Evolutionary conservation across 78 protist species (phyloP).

Genomic region (Protostelium mycophagum): DNA sequence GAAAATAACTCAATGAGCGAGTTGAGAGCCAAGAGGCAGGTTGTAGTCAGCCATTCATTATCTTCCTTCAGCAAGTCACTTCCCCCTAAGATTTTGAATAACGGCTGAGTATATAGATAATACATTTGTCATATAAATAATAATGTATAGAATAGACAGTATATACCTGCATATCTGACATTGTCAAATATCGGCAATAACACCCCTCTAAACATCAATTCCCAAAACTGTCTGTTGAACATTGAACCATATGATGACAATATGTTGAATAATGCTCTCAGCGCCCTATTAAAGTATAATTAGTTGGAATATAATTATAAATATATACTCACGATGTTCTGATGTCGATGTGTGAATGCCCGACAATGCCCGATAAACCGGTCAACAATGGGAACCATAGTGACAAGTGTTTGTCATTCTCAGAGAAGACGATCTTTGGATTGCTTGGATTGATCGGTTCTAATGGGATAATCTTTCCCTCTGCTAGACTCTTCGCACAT

Average conservation of each 20-base stretch:
- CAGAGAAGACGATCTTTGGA: slow-evolving; percentile 29
- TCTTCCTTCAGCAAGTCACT: slow-evolving; percentile 41
- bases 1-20: slow-evolving; percentile 51
- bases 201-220: slow-evolving; percentile 81
- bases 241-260: slow-evolving; percentile 50
- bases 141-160: too few species aligned
- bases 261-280: slow-evolving; percentile 65
- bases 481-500: slow-evolving; percentile 52
- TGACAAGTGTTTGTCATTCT: slow-evolving; percentile 46
- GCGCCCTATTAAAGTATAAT: slow-evolving; percentile 17
- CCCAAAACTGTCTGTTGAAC: slow-evolving; percentile 76
- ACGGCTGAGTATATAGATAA: too few species aligned
- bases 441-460: slow-evolving; percentile 4
- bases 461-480: slow-evolving; percentile 50
- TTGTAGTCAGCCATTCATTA: slow-evolving; percentile 49
- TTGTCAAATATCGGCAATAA: slow-evolving; percentile 88
- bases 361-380: slow-evolving; percentile 52
- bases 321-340: slow-evolving; percentile 34
- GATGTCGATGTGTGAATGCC: slow-evolving; percentile 44
- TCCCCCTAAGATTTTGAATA: too few species aligned
- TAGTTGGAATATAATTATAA: background rate
- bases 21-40: slow-evolving; percentile 64
- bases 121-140: too few species aligned
- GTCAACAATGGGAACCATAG: slow-evolving; percentile 71
- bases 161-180: slow-evolving; percentile 46